Evolutionary conservation across 257 asterid genomes (phyloP).

Genomic region (Anisodus tanguticus): DNA sequence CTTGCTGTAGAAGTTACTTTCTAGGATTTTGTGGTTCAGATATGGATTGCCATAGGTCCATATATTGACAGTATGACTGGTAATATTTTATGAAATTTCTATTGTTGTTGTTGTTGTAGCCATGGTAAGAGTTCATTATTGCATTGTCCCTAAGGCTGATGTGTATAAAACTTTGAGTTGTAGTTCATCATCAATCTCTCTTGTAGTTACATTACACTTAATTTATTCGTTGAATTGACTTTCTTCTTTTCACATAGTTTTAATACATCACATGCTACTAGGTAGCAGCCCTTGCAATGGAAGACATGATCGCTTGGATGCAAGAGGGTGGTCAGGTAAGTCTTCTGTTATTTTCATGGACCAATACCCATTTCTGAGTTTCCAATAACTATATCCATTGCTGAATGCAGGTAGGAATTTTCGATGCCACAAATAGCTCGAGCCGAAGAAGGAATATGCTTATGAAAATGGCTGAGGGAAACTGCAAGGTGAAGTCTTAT

Average conservation of each 20-base stretch:
- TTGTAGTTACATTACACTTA: conserved; percentile 24
- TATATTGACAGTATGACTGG: not conserved
- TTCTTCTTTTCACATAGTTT: conserved; percentile 69
- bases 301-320: conserved; percentile 99
- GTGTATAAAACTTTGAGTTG: not conserved
- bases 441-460: conserved; percentile 92
- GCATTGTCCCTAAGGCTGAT: not conserved
- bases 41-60: conserved; percentile 26
- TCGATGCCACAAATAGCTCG: conserved; percentile 97
- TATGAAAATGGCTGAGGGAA: conserved; percentile 95
- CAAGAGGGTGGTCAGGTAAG: conserved; percentile 99
- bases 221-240: conserved; percentile 49
- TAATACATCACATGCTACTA: conserved; percentile 80
- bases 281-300: conserved; percentile 99
- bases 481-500: conserved; percentile 76
- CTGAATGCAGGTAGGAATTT: conserved; percentile 82
- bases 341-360: conserved; percentile 29
- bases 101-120: not conserved
- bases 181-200: conserved; percentile 25
- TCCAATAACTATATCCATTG: conserved; percentile 39
- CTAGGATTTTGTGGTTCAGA: conserved; percentile 21
- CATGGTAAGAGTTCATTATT: conserved; percentile 8
- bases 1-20: conserved; percentile 4
- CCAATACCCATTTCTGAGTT: conserved; percentile 32
- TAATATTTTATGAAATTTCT: not conserved